Base-by-base conservation (phyloP, 2,329 filamentous ascomycete species). In the Coleophoma cylindrospora region DNA sequence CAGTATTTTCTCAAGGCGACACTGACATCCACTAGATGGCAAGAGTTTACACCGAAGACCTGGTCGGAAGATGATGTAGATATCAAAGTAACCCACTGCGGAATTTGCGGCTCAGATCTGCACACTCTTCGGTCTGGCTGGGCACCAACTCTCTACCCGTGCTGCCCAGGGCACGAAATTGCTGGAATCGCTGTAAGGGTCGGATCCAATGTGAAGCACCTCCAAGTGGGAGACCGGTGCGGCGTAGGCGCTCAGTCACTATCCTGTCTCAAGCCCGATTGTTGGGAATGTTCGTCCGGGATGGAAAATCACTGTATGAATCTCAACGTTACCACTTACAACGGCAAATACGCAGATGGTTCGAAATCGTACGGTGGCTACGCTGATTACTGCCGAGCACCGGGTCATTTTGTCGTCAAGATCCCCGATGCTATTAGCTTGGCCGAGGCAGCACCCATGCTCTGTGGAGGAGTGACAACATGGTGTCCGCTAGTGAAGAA, bases 401-500 rank as follows among this genome's bases (percentile, higher is more conserved):
- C 75, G 1, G 71, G 68, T 14, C 76, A 80, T 57, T 91, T 89
- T 56, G 74, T 73, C 33, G 75, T 82, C 58, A 76, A 76, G 54
- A 79, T 83, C 36, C 79, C 79, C 0, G 76, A 80, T n/a, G 64
- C 62, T 1, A 66, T 83, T 10, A 65, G 71, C 8, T 72, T 72
- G 0, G 72, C 75, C 33, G 62, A 71, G 1, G 76, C 74, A 0
- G 79, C 87, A 1, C 87, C 88, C 1, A 82, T 94, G 72, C 74
- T 92, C 27, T 92, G 89, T 62, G 89, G 83, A 1, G 89, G 89
- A 1, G 76, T 92, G 47, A 94, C 89, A 0, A 78, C 85, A 0
- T 94, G 80, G 63, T 78, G 79, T 4, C 88, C 89, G 0, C 68
- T 94, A 14, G 76, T 77, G 45, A 76, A 84, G 27, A 82, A 87